Evolutionary conservation across 371 early-diverging fungal species (phyloP).

Genomic region (Apophysomyces trapeziformis): DNA sequence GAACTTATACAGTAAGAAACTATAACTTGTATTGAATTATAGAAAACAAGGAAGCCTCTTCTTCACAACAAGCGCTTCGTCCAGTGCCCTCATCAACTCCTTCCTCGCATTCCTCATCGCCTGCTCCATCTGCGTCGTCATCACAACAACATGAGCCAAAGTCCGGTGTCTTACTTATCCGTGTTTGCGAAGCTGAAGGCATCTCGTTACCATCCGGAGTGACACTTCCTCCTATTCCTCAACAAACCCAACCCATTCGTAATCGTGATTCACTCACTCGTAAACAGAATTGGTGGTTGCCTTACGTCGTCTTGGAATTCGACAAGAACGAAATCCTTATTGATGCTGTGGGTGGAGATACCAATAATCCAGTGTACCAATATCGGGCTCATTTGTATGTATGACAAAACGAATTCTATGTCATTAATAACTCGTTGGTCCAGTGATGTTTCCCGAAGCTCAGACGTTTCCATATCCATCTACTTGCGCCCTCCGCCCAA

Average conservation of each 20-base stretch:
- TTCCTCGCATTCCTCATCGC: conserved; percentile 10
- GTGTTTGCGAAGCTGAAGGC: conserved; percentile 82
- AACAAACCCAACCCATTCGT: conserved; percentile 31
- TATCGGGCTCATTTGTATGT: conserved; percentile 91
- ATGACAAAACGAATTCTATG: conserved; percentile 9
- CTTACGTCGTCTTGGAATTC: conserved; percentile 90
- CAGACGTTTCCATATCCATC: conserved; percentile 83
- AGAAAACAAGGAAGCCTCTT: conserved; percentile 32
- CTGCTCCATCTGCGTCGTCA: conserved; percentile 24
- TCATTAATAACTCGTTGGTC: conserved; percentile 13
- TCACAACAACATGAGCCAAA: conserved; percentile 41
- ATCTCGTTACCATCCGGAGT: conserved; percentile 66
- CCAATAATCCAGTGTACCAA: conserved; percentile 80
- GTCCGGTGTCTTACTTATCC: conserved; percentile 76
- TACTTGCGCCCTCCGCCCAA: conserved; percentile 76
- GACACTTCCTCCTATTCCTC: conserved; percentile 47
- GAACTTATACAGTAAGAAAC: background rate
- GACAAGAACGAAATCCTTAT: conserved; percentile 93
- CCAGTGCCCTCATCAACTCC: conserved; percentile 9
- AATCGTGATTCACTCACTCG: conserved; percentile 74
- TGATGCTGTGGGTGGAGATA: conserved; percentile 78
- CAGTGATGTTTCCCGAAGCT: conserved; percentile 90
- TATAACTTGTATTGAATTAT: conserved; percentile 7
- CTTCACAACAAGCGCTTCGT: conserved; percentile 9
- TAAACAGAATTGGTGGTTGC: conserved; percentile 79